phyloP scores from a whole-genome alignment of 2,329 filamentous ascomycete species.

The Cryphonectria radicalis region DNA sequence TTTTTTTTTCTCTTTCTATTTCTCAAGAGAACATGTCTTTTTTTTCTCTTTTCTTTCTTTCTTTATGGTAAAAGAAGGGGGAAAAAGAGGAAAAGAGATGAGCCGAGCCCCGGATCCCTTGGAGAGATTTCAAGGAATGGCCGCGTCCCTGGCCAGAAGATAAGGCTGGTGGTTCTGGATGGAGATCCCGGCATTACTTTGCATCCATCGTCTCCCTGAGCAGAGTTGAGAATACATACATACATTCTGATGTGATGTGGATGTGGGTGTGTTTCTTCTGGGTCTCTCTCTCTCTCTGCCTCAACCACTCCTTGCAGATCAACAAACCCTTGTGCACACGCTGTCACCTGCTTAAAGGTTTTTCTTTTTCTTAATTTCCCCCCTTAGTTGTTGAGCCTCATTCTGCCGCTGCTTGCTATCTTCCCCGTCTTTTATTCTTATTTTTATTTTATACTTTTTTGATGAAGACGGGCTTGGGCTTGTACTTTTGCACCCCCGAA shows the following conservation, averaged over 20 bases:
- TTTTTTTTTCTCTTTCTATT: no score
- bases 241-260: neutral
- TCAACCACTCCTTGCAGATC: neutral
- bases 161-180: neutral
- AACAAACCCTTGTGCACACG: constrained; percentile 2
- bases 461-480: neutral
- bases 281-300: neutral
- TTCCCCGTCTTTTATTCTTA: neutral
- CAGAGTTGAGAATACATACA: neutral
- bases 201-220: neutral
- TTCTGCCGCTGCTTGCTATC: neutral
- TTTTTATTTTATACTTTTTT: no score
- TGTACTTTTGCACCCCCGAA: neutral
- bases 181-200: neutral
- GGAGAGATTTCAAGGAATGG: no score
- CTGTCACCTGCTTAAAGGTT: neutral
- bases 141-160: neutral
- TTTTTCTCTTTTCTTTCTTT: no score
- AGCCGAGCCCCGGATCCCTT: no score
- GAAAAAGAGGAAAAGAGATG: no score
- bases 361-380: neutral
- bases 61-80: no score
- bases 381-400: neutral
- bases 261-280: neutral
- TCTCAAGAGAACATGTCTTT: no score